Evolutionary conservation across 163 green algal species (phyloP).

Genomic region (Coccomyxa subellipsoidea): DNA sequence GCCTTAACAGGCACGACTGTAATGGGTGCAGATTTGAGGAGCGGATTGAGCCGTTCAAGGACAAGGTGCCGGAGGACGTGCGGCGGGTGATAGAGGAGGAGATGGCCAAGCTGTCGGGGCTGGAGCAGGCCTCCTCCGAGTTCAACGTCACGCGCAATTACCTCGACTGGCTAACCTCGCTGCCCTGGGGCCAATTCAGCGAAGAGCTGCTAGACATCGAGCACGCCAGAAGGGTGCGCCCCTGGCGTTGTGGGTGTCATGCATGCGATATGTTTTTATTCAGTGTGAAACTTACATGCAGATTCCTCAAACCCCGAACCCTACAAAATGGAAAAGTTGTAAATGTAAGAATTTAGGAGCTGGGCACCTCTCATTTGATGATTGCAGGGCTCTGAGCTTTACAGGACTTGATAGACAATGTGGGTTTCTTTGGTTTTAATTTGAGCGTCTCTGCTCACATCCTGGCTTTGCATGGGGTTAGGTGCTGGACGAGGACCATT

Average conservation of each 20-base stretch:
- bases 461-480: conserved; percentile 9
- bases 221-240: conserved; percentile 58
- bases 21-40: conserved; percentile 70
- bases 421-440: too few species aligned
- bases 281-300: too few species aligned
- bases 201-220: conserved; percentile 80
- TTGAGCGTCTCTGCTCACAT: background rate
- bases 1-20: too few species aligned
- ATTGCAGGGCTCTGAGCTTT: too few species aligned
- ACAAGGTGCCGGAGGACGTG: conserved; percentile 33
- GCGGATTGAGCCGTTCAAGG: conserved; percentile 61
- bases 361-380: too few species aligned
- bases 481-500: conserved; percentile 95
- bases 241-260: too few species aligned
- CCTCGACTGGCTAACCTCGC: conserved; percentile 92
- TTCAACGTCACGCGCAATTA: conserved; percentile 98
- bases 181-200: conserved; percentile 83
- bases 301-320: too few species aligned
- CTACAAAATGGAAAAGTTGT: too few species aligned
- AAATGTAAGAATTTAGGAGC: too few species aligned
- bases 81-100: conserved; percentile 77
- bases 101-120: conserved; percentile 76
- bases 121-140: conserved; percentile 86
- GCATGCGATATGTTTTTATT: too few species aligned
- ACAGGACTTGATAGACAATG: too few species aligned